Base-by-base conservation (phyloP, 371 early-diverging fungal genomes). In the Mucor circinelloides region DNA sequence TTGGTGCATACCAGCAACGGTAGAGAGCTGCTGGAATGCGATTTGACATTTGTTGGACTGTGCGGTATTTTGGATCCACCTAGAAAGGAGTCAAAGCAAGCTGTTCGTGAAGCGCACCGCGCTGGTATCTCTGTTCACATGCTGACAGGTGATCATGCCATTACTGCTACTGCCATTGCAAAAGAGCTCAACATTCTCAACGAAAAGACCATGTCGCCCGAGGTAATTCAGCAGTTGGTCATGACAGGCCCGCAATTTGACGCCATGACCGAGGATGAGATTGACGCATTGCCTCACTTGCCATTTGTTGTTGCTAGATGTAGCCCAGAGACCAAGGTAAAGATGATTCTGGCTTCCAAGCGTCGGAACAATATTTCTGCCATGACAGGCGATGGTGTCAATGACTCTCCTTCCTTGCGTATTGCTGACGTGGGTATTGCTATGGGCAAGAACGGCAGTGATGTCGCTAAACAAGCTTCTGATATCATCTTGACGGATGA, bases 261-360 rank as follows among this genome's bases (percentile, higher is more conserved):
- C 21, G 85, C 77, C 0, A 76, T 95, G 21, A 73, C 80, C 2
- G 91, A 94, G 15, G 63, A 63, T 1, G 63, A 50, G n/a, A 63
- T 63, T 9, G 63, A 63, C 17, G 63, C 63, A 1, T n/a, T 63
- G 9, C 63, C 63, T 27, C 54, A 63, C 48, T 88, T 97, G 48
- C 97, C 97, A 7, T 83, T 87, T n/a, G 97, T 98, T 1, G 94
- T 98, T 69, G 97, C 98, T 0, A 89, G 99, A 42, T 94, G 95
- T 74, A 89, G 86, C 17, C 99, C 99, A 1, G 97, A 98, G 67
- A 96, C 96, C 71, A 99, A 99, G 75, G 89, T 97, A 60, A 96
- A 94, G 83, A 94, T 99, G 84, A 96, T 99, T 28, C 84, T 90
- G 69, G 95, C 97, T 0, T 80, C 99, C 62, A 91, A 97, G 68